phyloP scores from a whole-genome alignment of 495 filamentous ascomycete species.

The Penicillium cataractarum region DNA sequence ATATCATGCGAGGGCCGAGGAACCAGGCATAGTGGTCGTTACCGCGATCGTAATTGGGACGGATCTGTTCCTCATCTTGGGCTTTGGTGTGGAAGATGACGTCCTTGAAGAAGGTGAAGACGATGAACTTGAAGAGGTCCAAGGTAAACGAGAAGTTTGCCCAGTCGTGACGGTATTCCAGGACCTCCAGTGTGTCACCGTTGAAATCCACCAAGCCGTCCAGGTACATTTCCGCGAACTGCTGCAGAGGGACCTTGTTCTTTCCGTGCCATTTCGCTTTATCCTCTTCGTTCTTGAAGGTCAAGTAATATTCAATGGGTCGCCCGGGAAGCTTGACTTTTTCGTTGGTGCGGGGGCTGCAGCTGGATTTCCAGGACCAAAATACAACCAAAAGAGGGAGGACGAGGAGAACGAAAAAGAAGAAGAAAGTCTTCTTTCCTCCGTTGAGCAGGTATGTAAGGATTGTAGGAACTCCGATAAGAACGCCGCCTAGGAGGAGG shows the following conservation, averaged over 20 bases:
- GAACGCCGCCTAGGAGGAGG: slow-evolving; percentile 56
- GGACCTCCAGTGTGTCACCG: slow-evolving; percentile 59
- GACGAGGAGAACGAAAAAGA: slow-evolving; percentile 66
- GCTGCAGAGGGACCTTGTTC: slow-evolving; percentile 67
- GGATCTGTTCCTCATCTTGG: slow-evolving; percentile 87
- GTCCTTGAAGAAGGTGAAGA: slow-evolving; percentile 74
- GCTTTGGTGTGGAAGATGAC: slow-evolving; percentile 78
- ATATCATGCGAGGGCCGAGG: slow-evolving; percentile 88
- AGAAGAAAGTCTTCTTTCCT: slow-evolving; percentile 70
- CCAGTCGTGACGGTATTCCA: slow-evolving; percentile 73
- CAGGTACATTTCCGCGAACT: slow-evolving; percentile 71
- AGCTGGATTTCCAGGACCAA: slow-evolving; percentile 68
- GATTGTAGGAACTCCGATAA: slow-evolving; percentile 66
- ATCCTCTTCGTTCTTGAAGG: slow-evolving; percentile 63
- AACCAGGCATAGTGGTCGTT: slow-evolving; percentile 92
- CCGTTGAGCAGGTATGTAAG: slow-evolving; percentile 69
- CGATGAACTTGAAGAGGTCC: slow-evolving; percentile 67
- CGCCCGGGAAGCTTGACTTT: slow-evolving; percentile 69
- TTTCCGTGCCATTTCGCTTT: slow-evolving; percentile 59
- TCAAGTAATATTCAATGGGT: slow-evolving; percentile 65
- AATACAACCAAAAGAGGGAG: slow-evolving; percentile 71
- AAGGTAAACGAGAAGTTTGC: slow-evolving; percentile 76
- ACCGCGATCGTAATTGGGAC: slow-evolving; percentile 84
- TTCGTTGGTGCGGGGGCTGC: slow-evolving; percentile 75
- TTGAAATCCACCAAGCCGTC: slow-evolving; percentile 66